Evolutionary conservation across 352 stramenopile genomes (phyloP).

Genomic region (Phytopythium montanum): DNA sequence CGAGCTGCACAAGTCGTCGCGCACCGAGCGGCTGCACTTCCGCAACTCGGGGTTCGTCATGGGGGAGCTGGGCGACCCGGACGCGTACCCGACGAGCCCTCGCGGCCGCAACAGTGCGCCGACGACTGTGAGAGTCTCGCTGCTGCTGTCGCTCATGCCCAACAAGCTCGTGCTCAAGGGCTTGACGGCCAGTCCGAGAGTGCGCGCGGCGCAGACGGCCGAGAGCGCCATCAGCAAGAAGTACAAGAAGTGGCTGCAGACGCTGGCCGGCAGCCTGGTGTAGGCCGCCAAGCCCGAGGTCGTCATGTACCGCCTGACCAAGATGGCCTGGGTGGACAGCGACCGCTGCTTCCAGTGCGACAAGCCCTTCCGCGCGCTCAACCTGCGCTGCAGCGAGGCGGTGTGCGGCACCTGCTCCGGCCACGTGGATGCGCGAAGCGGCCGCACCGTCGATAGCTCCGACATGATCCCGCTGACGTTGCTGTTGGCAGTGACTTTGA

Average conservation of each 20-base stretch:
- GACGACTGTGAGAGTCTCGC: slow-evolving; percentile 39
- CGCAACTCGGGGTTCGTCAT: slow-evolving; percentile 58
- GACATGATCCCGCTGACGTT: too few species aligned
- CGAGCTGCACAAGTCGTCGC: slow-evolving; percentile 33
- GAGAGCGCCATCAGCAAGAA: slow-evolving; percentile 32
- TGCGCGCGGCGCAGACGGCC: slow-evolving; percentile 22
- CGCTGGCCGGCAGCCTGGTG: slow-evolving; percentile 29
- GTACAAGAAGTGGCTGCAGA: slow-evolving; percentile 60
- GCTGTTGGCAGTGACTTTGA: too few species aligned
- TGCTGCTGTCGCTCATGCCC: slow-evolving; percentile 56
- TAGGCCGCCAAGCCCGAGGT: slow-evolving; percentile 22
- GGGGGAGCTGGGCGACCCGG: slow-evolving; percentile 27
- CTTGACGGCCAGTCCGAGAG: slow-evolving; percentile 21
- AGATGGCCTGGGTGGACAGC: slow-evolving; percentile 47
- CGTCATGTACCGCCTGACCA: slow-evolving; percentile 23
- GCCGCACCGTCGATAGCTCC: too few species aligned
- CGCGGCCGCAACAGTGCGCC: not conserved
- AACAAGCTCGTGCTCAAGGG: slow-evolving; percentile 39
- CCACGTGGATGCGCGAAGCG: too few species aligned
- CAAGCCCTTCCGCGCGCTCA: slow-evolving; percentile 62
- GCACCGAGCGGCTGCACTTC: slow-evolving; percentile 48
- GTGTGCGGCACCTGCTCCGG: slow-evolving; percentile 61
- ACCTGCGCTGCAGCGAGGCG: slow-evolving; percentile 63
- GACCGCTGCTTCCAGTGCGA: slow-evolving; percentile 53
- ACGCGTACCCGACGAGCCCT: slow-evolving; percentile 12